Evolutionary conservation across 768 basidiomycete species (phyloP), one percentile per base, ranked within the genome.

Genomic region (Podaxis pistillaris): DNA sequence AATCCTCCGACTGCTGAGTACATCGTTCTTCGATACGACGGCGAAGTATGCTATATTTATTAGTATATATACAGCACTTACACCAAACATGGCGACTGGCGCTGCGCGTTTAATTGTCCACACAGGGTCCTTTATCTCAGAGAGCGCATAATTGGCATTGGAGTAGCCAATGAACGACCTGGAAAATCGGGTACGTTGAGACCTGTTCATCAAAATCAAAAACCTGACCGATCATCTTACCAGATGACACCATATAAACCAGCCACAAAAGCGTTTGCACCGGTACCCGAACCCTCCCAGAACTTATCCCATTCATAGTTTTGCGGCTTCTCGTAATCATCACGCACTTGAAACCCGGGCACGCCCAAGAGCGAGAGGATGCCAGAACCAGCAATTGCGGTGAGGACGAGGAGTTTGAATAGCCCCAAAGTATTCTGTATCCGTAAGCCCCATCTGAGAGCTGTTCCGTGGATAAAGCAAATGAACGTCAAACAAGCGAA

Each of bases 91-190:
- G 0, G 88, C 89, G 2, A 88, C 68, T 0, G 90, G 88, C 0
- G 86, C 88, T 0, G 90, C 91, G 9, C 81, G 76, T 68, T 86
- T 89, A 69, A 93, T 83, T 1, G 89, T 91, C 44, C 81, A 78
- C 3, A 91, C 81, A 0, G 90, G 91, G 64, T 91, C 81, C 24
- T 79, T 80, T 5, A 90, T 78, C 68, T 93, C 90, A 3, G 87
- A 88, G 4, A 92, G 75, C 0, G 85, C 87, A 65, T 89, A 90
- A 68, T 91, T 90, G 8, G 88, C 89, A 62, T 88, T 89, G 2
- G 85, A 83, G 69, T 90, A 93, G 0, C 90, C 90, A 52, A 83
- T 79, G 68, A 85, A 89, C 0, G 87, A 86, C 89, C 89, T 90
- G 46, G 11, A 59, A 59, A 51, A 44, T 37, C 12, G 44, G 2